Base-by-base conservation (phyloP, 2,329 filamentous ascomycete species). In the Aspergillus piperis region DNA sequence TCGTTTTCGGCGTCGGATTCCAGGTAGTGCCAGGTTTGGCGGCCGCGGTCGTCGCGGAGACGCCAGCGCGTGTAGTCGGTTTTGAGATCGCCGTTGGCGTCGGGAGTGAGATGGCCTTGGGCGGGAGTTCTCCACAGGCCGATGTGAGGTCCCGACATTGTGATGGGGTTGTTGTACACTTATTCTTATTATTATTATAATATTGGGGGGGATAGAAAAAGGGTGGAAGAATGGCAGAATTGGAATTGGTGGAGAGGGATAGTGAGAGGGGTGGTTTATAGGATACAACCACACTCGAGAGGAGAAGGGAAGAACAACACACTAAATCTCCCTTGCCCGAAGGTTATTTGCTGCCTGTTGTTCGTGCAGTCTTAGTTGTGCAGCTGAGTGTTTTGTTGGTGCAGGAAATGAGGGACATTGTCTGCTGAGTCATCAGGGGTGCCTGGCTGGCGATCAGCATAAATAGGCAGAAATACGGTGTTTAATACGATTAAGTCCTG, bases 11-110 rank as follows among this genome's bases (percentile, higher is more conserved):
- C 83, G 57, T 95, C 89, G 8, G 86, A 85, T 64, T 84, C 79
- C 3, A 99, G 81, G 73, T 98, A 99, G 70, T 95, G 90, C 95
- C 95, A 99, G 54, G 91, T 96, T 70, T 97, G 92, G 58, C 90
- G 84, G 52, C 95, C 94, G 54, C 86, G 84, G 61, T 96, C 91
- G 71, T 96, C 89, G 62, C 87, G 84, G 73, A 98, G 79, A 63
- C 95, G 86, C 95, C 95, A 99, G 76, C 90, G 84, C 7, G 86
- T 84, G 66, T 86, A 86, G 76, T 99, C 94, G 4, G 92, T 97
- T 71, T 84, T 86, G 41, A 73, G 62, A 58, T 78, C 75, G 52
- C 74, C 73, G 60, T 74, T 73, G 17, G 62, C 64, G 59, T 77
- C 75, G 10, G 65, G 58, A 8, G 66, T 65, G 25, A 77, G 64